These are phyloP conservation scores for Tarenaya hassleriana DNA, from an alignment of 345 rosid genomes.

Conservation along the genomic window DNA sequence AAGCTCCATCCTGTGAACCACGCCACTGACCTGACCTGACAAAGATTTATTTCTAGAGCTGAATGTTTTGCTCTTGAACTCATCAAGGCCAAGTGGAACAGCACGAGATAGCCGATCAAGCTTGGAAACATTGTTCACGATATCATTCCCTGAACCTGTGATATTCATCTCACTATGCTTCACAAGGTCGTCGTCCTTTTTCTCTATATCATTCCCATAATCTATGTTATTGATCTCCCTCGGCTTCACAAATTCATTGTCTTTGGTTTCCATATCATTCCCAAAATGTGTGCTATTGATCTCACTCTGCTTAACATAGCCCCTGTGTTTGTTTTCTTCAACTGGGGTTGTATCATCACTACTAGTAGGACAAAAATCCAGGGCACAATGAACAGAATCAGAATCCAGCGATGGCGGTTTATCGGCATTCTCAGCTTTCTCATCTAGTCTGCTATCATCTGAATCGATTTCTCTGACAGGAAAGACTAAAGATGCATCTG, in stretches of 20 bases:
- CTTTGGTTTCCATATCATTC: constrained; percentile 26
- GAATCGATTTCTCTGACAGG: constrained; percentile 22
- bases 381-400: constrained; percentile 13
- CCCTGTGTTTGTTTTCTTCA: constrained; percentile 5
- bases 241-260: constrained; percentile 10
- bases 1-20: constrained; percentile 78
- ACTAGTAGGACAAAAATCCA: constrained; percentile 9
- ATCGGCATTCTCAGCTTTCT: constrained; percentile 24
- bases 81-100: constrained; percentile 75
- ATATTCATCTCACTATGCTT: constrained; percentile 24
- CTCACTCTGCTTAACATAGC: constrained; percentile 9
- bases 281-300: constrained; percentile 8
- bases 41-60: constrained; percentile 53
- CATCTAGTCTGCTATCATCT: constrained; percentile 10
- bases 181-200: constrained; percentile 17
- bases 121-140: constrained; percentile 31
- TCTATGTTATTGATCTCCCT: constrained; percentile 8
- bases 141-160: constrained; percentile 24
- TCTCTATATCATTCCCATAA: constrained; percentile 22
- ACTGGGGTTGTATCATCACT: neutral
- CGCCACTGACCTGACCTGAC: constrained; percentile 54
- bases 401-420: constrained; percentile 23
- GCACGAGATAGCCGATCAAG: constrained; percentile 45
- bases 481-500: constrained; percentile 41
- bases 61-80: constrained; percentile 82